Conservation (phyloP, 176 grass and related monocot species). For the Aegilops longissima region DNA sequence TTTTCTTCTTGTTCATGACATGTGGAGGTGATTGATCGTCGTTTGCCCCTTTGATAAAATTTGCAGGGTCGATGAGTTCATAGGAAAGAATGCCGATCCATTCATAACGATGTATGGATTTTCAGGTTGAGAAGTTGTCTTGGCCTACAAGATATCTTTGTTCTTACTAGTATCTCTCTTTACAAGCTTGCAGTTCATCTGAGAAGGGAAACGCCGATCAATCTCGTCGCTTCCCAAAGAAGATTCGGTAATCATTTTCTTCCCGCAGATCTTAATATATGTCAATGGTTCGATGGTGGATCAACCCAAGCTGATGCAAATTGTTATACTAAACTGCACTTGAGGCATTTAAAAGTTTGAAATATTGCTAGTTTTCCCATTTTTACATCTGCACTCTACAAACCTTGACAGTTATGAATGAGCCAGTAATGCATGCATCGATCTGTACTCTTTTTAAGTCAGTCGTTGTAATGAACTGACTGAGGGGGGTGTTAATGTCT, state of each 20-base stretch:
- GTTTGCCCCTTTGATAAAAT: not conserved
- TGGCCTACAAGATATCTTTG: constrained; percentile 12
- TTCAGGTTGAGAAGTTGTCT: constrained; percentile 47
- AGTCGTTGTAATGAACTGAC: not conserved
- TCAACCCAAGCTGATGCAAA: not conserved
- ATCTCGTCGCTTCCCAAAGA: constrained; percentile 32
- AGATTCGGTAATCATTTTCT: constrained; percentile 34
- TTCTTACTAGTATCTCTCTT: constrained; percentile 36
- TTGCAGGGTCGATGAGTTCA: constrained; percentile 61
- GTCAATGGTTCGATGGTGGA: too few relatives aligned
- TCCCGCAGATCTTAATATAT: not conserved
- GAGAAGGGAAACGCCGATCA: constrained; percentile 23
- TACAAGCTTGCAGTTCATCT: constrained; percentile 34
- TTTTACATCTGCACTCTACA: not conserved
- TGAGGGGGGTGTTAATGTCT: not conserved
- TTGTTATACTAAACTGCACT: not conserved
- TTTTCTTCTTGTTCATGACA: not conserved
- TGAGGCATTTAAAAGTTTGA: not conserved
- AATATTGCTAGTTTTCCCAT: not conserved
- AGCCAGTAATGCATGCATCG: not conserved
- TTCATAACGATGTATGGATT: constrained; percentile 60
- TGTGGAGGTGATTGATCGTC: not conserved
- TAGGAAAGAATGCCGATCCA: constrained; percentile 48
- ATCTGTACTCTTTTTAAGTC: not conserved
- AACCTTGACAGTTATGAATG: not conserved